Evolutionary conservation across 2,329 filamentous ascomycete genomes (phyloP).

Genomic region (Westerdykella sp.): DNA sequence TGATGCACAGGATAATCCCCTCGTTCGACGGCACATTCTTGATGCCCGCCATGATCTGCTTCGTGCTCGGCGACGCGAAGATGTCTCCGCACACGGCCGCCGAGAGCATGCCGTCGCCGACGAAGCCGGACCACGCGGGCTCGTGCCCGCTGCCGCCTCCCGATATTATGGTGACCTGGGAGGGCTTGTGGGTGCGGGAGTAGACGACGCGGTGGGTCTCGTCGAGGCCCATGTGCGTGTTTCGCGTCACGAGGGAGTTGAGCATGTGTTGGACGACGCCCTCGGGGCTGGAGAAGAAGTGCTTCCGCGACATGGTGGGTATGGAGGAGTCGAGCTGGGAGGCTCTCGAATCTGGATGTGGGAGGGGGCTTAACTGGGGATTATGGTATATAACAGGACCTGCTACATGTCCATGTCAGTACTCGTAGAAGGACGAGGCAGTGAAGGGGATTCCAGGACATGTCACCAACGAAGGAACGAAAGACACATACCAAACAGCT

Average conservation of each 20-base stretch:
- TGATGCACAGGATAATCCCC: slow-evolving; percentile 45
- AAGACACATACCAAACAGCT: neutral
- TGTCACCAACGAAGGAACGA: neutral
- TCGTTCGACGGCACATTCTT: slow-evolving; percentile 41
- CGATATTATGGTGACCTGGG: slow-evolving; percentile 43
- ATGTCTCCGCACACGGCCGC: slow-evolving; percentile 46
- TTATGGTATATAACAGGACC: slow-evolving; percentile 2
- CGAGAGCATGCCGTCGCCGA: slow-evolving; percentile 45
- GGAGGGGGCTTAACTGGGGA: neutral
- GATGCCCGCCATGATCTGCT: slow-evolving; percentile 47
- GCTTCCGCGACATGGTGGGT: slow-evolving; percentile 47
- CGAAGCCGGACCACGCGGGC: slow-evolving; percentile 46
- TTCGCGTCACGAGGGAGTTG: slow-evolving; percentile 43
- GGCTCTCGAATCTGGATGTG: neutral
- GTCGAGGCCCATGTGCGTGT: slow-evolving; percentile 41
- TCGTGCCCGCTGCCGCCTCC: slow-evolving; percentile 46
- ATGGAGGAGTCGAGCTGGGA: neutral
- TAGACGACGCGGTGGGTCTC: slow-evolving; percentile 45
- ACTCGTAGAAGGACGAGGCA: neutral
- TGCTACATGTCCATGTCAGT: neutral
- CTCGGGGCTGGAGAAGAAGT: slow-evolving; percentile 48
- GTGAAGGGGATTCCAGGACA: neutral
- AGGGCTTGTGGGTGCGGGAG: slow-evolving; percentile 39
- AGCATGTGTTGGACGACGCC: slow-evolving; percentile 47
- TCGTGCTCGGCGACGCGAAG: slow-evolving; percentile 44